Evolutionary conservation across 805 yeast species (phyloP).

Genomic region (Maudiozyma barnettii): DNA sequence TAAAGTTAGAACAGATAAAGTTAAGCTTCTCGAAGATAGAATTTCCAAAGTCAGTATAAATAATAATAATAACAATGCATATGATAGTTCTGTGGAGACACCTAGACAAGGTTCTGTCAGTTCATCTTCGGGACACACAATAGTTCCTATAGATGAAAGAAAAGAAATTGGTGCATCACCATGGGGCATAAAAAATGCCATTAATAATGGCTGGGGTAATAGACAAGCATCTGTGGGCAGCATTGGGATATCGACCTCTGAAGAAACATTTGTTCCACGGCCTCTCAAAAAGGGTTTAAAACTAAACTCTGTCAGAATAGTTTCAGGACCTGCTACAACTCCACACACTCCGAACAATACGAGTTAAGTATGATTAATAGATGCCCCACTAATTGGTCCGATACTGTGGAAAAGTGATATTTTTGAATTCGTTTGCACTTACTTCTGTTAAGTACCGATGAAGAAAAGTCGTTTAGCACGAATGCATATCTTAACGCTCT

Average conservation of each 20-base stretch:
- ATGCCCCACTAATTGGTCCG: too few species aligned
- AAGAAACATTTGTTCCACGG: constrained; percentile 7
- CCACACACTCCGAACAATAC: neutral
- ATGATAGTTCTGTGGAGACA: neutral
- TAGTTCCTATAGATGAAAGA: neutral
- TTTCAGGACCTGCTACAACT: constrained; percentile 4
- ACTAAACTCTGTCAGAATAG: constrained; percentile 10
- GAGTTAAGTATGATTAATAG: neutral
- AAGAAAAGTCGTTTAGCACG: too few species aligned
- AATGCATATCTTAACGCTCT: too few species aligned
- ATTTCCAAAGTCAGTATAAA: neutral
- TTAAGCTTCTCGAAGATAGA: constrained; percentile 10
- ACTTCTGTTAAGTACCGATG: too few species aligned
- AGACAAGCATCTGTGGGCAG: constrained; percentile 13
- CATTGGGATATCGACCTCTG: constrained; percentile 9
- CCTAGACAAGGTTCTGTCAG: constrained; percentile 3
- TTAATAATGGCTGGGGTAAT: constrained; percentile 2
- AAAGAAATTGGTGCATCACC: neutral
- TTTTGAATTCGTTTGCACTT: too few species aligned
- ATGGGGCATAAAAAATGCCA: neutral
- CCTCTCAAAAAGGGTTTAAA: constrained; percentile 17
- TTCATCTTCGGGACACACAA: neutral
- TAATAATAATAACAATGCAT: too few species aligned
- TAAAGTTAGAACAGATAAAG: constrained; percentile 8
- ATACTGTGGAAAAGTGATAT: too few species aligned